Base-by-base conservation (phyloP, 495 filamentous ascomycete genomes). In the Aspergillus egyptiacus region DNA sequence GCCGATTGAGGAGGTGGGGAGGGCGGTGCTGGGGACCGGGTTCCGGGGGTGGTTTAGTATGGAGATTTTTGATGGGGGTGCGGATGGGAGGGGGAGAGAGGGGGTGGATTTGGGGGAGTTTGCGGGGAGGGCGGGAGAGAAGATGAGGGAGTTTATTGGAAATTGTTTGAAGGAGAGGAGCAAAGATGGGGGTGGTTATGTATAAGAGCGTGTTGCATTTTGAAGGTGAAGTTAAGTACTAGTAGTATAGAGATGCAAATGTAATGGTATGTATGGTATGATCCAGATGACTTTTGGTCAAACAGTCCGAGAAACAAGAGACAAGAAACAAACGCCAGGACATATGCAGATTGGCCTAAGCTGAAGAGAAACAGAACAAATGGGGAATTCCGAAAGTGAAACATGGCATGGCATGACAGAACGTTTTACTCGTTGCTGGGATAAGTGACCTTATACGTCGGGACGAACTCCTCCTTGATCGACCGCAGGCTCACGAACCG, bases 391-490 rank as follows among this genome's bases (percentile, higher is more conserved):
- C 9, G 17, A 32, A 17, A 32, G 13, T 10, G 6, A 39, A 39
- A 25, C 6, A 2, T 13, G 1, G 3, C 36, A 19, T 39, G 5
- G 35, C 35, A 22, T 10, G 8, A 3, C 10, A 31, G 2, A 20
- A 10, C 39, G 10, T 7, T 3, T 17, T 18, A 43, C 40, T 19
- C 67, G 60, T 95, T 95, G 70, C 87, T 91, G 18, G 87, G 87
- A 67, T 95, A 95, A 36, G 57, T 68, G 45, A 95, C 89, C 63
- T 74, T 75, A 42, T 73, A 72, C 25, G 79, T 83, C 1, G 80
- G 73, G 50, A 75, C 66, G 54, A 90, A 95, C 74, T 95, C 89
- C 79, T 95, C 89, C 79, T 95, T 95, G 58, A 95, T 83, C 33
- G 86, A 87, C 54, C 89, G 75, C 67, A 83, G 69, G 67, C 85